phyloP scores from a whole-genome alignment of 306 rosid species.

The Medicago lupulina region DNA sequence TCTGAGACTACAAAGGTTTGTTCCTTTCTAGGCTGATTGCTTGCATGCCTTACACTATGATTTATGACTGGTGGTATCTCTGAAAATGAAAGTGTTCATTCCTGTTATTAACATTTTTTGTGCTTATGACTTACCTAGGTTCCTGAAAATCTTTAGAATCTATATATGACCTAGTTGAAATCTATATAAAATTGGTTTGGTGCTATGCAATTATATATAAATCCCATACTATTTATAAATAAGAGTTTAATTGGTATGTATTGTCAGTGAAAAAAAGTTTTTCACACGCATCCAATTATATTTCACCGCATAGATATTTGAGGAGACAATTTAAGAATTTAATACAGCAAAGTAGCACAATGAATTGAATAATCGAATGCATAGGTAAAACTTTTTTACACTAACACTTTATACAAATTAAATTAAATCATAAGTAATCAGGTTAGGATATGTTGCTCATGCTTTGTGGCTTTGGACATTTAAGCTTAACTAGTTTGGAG shows the following conservation, averaged over 20 bases:
- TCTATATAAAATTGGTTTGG: constrained; percentile 16
- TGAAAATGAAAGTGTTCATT: constrained; percentile 9
- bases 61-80: constrained; percentile 33
- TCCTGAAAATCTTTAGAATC: constrained; percentile 32
- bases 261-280: too few relatives aligned
- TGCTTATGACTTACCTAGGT: constrained; percentile 27
- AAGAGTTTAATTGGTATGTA: too few relatives aligned
- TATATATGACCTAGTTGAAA: constrained; percentile 21
- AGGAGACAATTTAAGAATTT: too few relatives aligned
- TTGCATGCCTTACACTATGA: constrained; percentile 26
- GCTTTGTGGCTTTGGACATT: constrained; percentile 9
- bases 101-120: constrained; percentile 19
- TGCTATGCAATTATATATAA: constrained; percentile 15
- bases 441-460: constrained; percentile 28
- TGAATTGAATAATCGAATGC: too few relatives aligned
- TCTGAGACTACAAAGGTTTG: constrained; percentile 83
- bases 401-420: too few relatives aligned
- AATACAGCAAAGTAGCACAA: too few relatives aligned
- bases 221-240: neutral
- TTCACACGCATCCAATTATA: too few relatives aligned
- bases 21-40: constrained; percentile 22
- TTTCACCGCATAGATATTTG: too few relatives aligned
- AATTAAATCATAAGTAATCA: neutral
- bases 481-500: constrained; percentile 22
- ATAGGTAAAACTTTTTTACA: too few relatives aligned